Conservation (phyloP, 805 yeast species). For the Candida khao-thaluensis region DNA sequence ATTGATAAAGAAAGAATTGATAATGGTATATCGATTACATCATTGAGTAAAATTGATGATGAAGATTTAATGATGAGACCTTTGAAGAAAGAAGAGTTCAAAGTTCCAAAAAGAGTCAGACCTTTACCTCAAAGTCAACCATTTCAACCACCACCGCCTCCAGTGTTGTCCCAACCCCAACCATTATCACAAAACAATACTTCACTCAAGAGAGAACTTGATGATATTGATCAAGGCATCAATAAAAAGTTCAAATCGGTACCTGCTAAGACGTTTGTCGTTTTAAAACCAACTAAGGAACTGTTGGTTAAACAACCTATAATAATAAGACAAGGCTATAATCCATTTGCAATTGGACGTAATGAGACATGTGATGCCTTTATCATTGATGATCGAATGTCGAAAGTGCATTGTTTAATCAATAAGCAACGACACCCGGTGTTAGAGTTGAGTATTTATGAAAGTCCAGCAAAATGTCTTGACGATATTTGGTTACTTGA, state of each 20-base stretch:
- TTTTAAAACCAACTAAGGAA: slow-evolving; percentile 50
- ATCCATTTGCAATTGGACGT: slow-evolving; percentile 74
- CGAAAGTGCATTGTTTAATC: slow-evolving; percentile 79
- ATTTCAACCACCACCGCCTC: slow-evolving; percentile 12
- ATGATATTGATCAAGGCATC: neutral
- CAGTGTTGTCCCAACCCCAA: neutral
- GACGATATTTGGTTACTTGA: slow-evolving; percentile 82
- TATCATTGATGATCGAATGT: slow-evolving; percentile 72
- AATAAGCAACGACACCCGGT: slow-evolving; percentile 62
- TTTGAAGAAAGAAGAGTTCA: slow-evolving; percentile 36
- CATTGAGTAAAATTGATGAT: slow-evolving; percentile 41
- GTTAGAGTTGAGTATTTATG: slow-evolving; percentile 48
- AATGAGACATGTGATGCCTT: slow-evolving; percentile 57
- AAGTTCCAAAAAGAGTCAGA: slow-evolving; percentile 43
- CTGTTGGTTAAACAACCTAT: slow-evolving; percentile 50
- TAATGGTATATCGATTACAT: slow-evolving; percentile 29
- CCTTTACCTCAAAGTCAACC: slow-evolving; percentile 45
- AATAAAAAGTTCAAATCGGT: slow-evolving; percentile 10
- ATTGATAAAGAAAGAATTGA: slow-evolving; percentile 31
- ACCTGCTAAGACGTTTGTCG: slow-evolving; percentile 64
- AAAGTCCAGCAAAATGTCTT: slow-evolving; percentile 70
- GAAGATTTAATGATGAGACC: slow-evolving; percentile 43
- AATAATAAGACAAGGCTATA: slow-evolving; percentile 63
- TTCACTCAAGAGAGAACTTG: slow-evolving; percentile 4
- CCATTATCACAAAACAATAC: neutral